Percentiles rank a stretch among this genome's conserved stretches.
Conservation (phyloP, 495 filamentous ascomycete genomes). For the Podospora pseudoanserina region DNA sequence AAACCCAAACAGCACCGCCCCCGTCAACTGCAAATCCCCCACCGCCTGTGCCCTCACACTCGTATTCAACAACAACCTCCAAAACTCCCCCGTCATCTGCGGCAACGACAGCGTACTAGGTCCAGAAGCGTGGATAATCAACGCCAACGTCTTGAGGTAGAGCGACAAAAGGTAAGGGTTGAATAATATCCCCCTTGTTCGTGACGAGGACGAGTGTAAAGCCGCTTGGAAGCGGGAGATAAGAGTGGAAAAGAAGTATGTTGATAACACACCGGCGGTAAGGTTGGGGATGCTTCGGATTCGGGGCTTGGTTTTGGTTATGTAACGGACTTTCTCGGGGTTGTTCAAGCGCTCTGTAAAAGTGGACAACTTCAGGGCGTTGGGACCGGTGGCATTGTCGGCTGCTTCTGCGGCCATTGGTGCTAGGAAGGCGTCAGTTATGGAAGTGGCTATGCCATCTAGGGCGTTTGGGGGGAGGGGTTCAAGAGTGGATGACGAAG, state of each 20-base stretch:
- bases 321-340: constrained; percentile 23
- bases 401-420: constrained; percentile 73
- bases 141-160: constrained; percentile 62
- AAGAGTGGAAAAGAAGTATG: constrained; percentile 79
- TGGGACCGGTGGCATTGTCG: constrained; percentile 68
- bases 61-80: constrained; percentile 57
- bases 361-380: constrained; percentile 69
- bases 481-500: constrained; percentile 40
- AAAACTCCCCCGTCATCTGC: constrained; percentile 67
- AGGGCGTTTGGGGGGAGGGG: constrained; percentile 56
- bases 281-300: constrained; percentile 68
- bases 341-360: constrained; percentile 42
- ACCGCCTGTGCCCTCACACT: constrained; percentile 39
- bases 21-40: constrained; percentile 60
- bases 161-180: constrained; percentile 57
- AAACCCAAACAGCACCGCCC: constrained; percentile 73
- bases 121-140: constrained; percentile 64
- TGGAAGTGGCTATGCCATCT: constrained; percentile 54
- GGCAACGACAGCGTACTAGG: constrained; percentile 58
- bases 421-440: constrained; percentile 68
- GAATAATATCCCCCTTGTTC: constrained; percentile 49
- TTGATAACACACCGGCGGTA: constrained; percentile 66
- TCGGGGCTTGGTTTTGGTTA: constrained; percentile 44
- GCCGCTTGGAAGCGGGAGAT: constrained; percentile 57
- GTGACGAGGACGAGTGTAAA: constrained; percentile 40